Percentiles rank a stretch among this genome's conserved stretches.
These are phyloP conservation scores for Elymus sibiricus DNA, from an alignment of 176 grass and related monocot genomes.

Conservation along the genomic window DNA sequence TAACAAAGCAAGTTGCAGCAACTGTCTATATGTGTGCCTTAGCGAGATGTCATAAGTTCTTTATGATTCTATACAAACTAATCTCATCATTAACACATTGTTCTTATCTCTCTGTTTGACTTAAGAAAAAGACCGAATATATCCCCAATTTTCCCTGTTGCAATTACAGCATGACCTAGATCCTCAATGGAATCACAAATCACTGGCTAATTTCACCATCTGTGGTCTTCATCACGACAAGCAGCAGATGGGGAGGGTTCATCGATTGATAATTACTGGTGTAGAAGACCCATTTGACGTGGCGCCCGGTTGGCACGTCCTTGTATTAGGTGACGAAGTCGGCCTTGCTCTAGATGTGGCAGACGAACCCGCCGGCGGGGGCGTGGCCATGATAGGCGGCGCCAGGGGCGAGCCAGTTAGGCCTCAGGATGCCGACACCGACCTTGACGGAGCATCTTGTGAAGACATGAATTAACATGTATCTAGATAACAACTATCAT, in stretches of 20 bases:
- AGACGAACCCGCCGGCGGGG: constrained; percentile 42
- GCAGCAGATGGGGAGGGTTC: neutral
- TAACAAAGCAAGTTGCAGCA: neutral
- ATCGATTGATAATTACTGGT: constrained; percentile 1
- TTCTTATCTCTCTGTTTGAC: neutral
- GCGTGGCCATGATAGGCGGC: constrained; percentile 50
- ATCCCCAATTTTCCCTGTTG: neutral
- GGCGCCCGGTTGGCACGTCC: constrained; percentile 46
- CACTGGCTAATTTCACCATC: neutral
- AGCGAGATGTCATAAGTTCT: neutral
- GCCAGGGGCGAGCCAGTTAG: constrained; percentile 41
- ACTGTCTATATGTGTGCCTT: too few relatives aligned
- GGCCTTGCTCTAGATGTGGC: constrained; percentile 63
- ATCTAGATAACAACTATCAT: too few relatives aligned
- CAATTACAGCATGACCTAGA: neutral
- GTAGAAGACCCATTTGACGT: constrained; percentile 77
- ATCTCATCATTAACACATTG: neutral
- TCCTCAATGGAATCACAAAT: neutral
- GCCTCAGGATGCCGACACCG: constrained; percentile 54
- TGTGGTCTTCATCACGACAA: neutral
- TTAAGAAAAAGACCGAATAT: neutral
- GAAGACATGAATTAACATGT: too few relatives aligned
- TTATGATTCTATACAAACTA: neutral
- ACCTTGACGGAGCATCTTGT: constrained; percentile 10
- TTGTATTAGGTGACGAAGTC: constrained; percentile 78